Evolutionary conservation across 331 rosid species (phyloP), one percentile per base, ranked within the genome.

Genomic region (Cydonia oblonga): DNA sequence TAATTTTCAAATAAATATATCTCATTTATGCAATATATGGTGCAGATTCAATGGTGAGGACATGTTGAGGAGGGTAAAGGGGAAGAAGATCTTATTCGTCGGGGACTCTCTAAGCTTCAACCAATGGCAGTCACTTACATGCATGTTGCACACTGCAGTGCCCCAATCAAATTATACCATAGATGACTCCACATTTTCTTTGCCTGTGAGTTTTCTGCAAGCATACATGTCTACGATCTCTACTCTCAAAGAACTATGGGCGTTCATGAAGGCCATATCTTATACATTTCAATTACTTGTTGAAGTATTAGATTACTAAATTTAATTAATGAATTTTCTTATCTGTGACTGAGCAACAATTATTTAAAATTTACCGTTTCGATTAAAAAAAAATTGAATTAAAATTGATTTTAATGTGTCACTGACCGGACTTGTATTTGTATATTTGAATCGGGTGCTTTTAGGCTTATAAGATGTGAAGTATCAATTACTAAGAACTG

Each of bases 71-170:
- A 78, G 76, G 53, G 32, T 69, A 7, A 80, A 23, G 23, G 85
- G 87, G 51, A 83, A 80, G 72, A 86, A 61, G 23, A 83, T 86
- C 70, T 52, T 82, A 70, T 78, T 86, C 59, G 82, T 83, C 9
- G 89, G 87, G 57, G 87, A 86, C 70, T 86, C 85, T 13, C 33
- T 86, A 26, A 86, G 84, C 61, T 64, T 75, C 44, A 86, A 83
- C 33, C 87, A 82, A 51, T 80, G 85, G 89, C 80, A 64, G 28
- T 86, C 87, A 32, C 83, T 82, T 15, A 72, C 69, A n/a, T 86
- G 89, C 70, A 75, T 83, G 85, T 25, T 85, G 66, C 80, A 80
- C 58, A 51, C 64, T 69, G 63, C 85, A 12, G 84, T 63, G 71
- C 82, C 84, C 38, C 77, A 60, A n/a, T 54, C 83, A 26, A 66